Percentiles rank a stretch among this genome's conserved stretches.
Conservation (phyloP, 305 asterid genomes). For the Plantago rigida region DNA sequence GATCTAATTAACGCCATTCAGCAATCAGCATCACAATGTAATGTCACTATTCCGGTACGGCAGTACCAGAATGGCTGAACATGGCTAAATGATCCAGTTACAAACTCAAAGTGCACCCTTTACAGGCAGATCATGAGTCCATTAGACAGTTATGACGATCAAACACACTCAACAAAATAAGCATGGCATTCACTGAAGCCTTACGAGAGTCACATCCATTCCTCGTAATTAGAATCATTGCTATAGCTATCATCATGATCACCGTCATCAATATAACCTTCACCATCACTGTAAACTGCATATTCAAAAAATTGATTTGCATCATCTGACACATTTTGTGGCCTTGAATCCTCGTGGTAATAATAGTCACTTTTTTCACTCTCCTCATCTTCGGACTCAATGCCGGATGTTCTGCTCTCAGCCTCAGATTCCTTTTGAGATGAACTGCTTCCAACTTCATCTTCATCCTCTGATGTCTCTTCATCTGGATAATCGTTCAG, state of each 20-base stretch:
- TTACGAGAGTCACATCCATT: conserved; percentile 21
- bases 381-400: conserved; percentile 32
- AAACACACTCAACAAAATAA: conserved; percentile 3
- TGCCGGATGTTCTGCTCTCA: conserved; percentile 27
- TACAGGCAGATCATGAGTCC: too few relatives aligned
- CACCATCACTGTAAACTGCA: conserved; percentile 28
- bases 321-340: conserved; percentile 28
- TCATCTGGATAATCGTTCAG: conserved; percentile 84
- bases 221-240: conserved; percentile 25
- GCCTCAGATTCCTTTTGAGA: conserved; percentile 45
- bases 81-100: too few relatives aligned
- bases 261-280: background rate
- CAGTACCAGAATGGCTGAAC: too few relatives aligned
- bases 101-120: too few relatives aligned
- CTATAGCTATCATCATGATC: conserved; percentile 7
- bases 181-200: background rate
- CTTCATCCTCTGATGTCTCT: conserved; percentile 38
- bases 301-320: conserved; percentile 30
- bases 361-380: conserved; percentile 26
- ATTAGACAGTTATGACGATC: too few relatives aligned
- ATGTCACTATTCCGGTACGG: too few relatives aligned
- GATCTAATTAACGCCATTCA: too few relatives aligned
- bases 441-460: conserved; percentile 31
- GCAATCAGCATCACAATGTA: too few relatives aligned
- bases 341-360: conserved; percentile 17